phyloP scores from a whole-genome alignment of 164 flowering plant genomes.

The Piper longum region DNA sequence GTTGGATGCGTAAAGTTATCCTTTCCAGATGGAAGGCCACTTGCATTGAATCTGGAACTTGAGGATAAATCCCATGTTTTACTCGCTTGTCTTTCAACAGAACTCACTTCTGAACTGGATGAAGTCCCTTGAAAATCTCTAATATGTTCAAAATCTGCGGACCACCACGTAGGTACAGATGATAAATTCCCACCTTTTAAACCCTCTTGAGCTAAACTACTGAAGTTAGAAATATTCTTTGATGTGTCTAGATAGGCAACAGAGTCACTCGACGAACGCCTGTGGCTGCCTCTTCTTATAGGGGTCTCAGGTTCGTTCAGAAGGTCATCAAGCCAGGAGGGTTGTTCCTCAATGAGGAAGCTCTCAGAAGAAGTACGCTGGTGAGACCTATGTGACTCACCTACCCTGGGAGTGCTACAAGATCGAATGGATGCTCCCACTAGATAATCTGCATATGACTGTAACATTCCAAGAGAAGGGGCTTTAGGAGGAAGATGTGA shows the following conservation, averaged over 20 bases:
- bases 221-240: slow-evolving; percentile 23
- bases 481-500: slow-evolving; percentile 75
- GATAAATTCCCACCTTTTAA: slow-evolving; percentile 15
- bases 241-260: slow-evolving; percentile 46
- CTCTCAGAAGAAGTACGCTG: slow-evolving; percentile 65
- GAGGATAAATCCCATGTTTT: slow-evolving; percentile 35
- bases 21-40: slow-evolving; percentile 22
- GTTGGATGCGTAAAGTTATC: slow-evolving; percentile 22
- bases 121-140: slow-evolving; percentile 32
- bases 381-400: slow-evolving; percentile 41
- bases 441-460: slow-evolving; percentile 48
- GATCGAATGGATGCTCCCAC: slow-evolving; percentile 30
- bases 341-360: slow-evolving; percentile 53
- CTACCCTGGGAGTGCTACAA: slow-evolving; percentile 39
- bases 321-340: slow-evolving; percentile 78
- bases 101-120: slow-evolving; percentile 25
- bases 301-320: slow-evolving; percentile 68
- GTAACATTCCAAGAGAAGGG: slow-evolving; percentile 56
- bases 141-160: slow-evolving; percentile 38
- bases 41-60: slow-evolving; percentile 19
- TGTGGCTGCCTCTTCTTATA: slow-evolving; percentile 39
- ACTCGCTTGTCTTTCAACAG: slow-evolving; percentile 25
- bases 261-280: slow-evolving; percentile 73
- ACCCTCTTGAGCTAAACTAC: slow-evolving; percentile 34
- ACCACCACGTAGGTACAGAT: slow-evolving; percentile 37